Percentiles rank a stretch among this genome's conserved stretches.
phyloP scores from a whole-genome alignment of 2,329 filamentous ascomycete species.

The Xylariaceae sp. region DNA sequence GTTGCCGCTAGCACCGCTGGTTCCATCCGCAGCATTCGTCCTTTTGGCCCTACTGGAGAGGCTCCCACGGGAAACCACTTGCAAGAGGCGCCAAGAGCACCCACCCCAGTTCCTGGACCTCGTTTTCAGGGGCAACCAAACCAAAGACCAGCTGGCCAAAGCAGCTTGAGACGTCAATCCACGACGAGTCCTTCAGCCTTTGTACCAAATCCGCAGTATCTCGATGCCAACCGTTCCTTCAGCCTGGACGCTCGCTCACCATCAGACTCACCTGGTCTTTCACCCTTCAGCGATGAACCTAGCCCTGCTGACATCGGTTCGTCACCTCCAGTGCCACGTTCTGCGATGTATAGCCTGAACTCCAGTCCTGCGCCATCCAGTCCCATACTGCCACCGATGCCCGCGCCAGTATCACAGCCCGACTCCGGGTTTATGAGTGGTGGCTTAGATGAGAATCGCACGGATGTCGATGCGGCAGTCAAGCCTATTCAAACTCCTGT shows the following conservation, averaged over 20 bases:
- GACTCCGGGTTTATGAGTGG: conserved; percentile 87
- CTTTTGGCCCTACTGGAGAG: conserved; percentile 55
- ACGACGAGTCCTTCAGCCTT: conserved; percentile 50
- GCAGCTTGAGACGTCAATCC: conserved; percentile 60
- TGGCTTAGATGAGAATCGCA: conserved; percentile 56
- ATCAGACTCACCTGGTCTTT: conserved; percentile 49
- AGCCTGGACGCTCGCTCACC: conserved; percentile 55
- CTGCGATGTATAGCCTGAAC: conserved; percentile 48
- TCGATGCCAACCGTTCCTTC: conserved; percentile 38
- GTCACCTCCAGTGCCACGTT: conserved; percentile 77
- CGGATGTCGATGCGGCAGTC: conserved; percentile 60
- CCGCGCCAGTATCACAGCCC: conserved; percentile 55
- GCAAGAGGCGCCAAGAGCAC: conserved; percentile 72
- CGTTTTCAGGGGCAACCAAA: conserved; percentile 27
- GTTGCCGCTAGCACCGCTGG: conserved; percentile 90
- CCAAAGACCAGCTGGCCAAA: conserved; percentile 40
- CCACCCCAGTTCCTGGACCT: conserved; percentile 68
- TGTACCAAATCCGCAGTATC: conserved; percentile 26
- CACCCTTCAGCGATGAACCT: conserved; percentile 53
- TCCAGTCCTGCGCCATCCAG: conserved; percentile 74
- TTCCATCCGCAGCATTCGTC: conserved; percentile 80
- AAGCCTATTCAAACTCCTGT: conserved; percentile 40
- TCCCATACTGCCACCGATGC: conserved; percentile 68
- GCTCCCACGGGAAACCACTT: conserved; percentile 50
- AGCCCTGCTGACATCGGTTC: conserved; percentile 84